Conservation (phyloP, 106 monocot genomes). For the Gastrodia elata region DNA sequence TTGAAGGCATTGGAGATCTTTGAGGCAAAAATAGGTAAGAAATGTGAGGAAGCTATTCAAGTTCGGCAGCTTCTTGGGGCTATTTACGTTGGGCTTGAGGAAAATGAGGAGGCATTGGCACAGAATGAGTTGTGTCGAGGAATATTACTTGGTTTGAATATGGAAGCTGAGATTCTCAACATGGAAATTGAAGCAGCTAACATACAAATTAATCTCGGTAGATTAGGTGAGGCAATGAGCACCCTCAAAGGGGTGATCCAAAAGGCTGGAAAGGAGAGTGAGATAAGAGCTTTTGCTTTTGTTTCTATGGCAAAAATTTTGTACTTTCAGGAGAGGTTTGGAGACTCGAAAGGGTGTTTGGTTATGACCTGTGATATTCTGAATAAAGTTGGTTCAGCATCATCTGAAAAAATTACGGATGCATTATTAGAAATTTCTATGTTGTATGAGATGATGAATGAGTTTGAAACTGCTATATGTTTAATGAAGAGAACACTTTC, state of each 20-base stretch:
- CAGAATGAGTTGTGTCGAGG: constrained; percentile 52
- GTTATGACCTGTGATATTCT: constrained; percentile 61
- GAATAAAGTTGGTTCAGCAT: constrained; percentile 27
- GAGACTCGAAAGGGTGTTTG: constrained; percentile 67
- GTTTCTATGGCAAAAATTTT: constrained; percentile 71
- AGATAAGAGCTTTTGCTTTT: constrained; percentile 45
- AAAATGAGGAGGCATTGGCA: constrained; percentile 61
- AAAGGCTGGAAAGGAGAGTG: constrained; percentile 41
- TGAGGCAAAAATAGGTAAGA: constrained; percentile 26
- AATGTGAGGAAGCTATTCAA: constrained; percentile 55
- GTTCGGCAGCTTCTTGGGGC: constrained; percentile 49
- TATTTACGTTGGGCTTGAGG: constrained; percentile 55
- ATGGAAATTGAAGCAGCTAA: constrained; percentile 66
- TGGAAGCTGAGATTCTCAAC: constrained; percentile 36
- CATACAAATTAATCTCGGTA: constrained; percentile 56
- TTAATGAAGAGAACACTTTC: constrained; percentile 52
- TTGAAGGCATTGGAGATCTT: constrained; percentile 53
- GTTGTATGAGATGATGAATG: constrained; percentile 77
- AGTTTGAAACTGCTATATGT: constrained; percentile 60
- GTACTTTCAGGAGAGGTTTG: constrained; percentile 41
- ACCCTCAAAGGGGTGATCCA: constrained; percentile 44
- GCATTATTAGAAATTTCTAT: constrained; percentile 64
- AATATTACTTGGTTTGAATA: constrained; percentile 35
- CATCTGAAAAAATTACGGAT: constrained; percentile 43
- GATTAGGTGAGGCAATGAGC: constrained; percentile 49